These are phyloP conservation scores for Wallemia ichthyophaga DNA, from an alignment of 1,284 basidiomycete species.

Conservation along the genomic window DNA sequence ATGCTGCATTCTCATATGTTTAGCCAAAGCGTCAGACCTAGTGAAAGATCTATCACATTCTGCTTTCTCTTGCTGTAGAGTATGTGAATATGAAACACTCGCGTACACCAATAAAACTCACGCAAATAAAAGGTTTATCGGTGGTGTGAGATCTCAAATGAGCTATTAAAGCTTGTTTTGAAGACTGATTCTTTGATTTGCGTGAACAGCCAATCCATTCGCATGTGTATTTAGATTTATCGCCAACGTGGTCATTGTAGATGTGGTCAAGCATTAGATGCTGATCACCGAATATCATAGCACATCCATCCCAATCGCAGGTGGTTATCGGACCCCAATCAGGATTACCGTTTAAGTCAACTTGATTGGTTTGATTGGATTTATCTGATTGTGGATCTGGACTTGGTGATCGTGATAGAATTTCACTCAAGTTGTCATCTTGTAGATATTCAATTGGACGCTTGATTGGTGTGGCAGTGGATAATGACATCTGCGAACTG, in stretches of 20 bases:
- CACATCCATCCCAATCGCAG: constrained; percentile 51
- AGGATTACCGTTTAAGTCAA: neutral
- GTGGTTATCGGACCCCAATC: constrained; percentile 11
- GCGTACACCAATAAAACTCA: constrained; percentile 27
- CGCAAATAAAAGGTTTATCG: constrained; percentile 67
- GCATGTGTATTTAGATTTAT: constrained; percentile 59
- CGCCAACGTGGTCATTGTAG: constrained; percentile 17
- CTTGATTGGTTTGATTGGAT: neutral
- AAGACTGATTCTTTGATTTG: constrained; percentile 48
- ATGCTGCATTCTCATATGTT: constrained; percentile 68
- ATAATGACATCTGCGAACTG: too few species aligned
- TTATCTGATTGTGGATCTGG: neutral
- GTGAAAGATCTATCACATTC: constrained; percentile 84
- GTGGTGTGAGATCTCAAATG: constrained; percentile 72
- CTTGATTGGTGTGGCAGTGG: neutral
- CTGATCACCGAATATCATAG: constrained; percentile 33
- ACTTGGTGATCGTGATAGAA: neutral
- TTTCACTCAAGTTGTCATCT: neutral
- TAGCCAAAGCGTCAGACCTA: constrained; percentile 61
- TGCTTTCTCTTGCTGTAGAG: constrained; percentile 11
- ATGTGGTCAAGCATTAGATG: constrained; percentile 44
- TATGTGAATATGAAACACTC: neutral
- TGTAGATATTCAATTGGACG: neutral
- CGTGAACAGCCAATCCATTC: constrained; percentile 58
- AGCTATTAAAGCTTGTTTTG: constrained; percentile 54